Percentiles rank a stretch among this genome's conserved stretches.
These are phyloP conservation scores for Linnemannia hyalina DNA, from an alignment of 192 early-diverging fungal genomes.

Conservation along the genomic window DNA sequence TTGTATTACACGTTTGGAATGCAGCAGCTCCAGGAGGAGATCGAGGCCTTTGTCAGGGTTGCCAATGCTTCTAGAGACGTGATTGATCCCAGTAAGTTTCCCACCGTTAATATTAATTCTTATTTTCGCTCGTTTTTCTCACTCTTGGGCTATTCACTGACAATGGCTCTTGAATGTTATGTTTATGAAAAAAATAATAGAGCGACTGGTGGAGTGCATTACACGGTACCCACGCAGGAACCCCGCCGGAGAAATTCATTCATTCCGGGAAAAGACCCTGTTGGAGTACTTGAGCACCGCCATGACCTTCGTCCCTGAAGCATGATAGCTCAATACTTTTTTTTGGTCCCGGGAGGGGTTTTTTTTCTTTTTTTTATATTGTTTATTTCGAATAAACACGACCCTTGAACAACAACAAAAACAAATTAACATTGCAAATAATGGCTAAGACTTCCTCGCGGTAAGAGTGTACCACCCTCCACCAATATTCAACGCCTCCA, in stretches of 20 bases:
- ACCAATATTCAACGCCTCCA: conserved; percentile 33
- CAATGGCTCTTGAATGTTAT: background rate
- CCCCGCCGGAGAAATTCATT: conserved; percentile 31
- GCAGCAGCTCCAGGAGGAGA: conserved; percentile 27
- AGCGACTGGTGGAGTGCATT: conserved; percentile 37
- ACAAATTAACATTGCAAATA: background rate
- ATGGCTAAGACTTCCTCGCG: background rate
- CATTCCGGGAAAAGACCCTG: conserved; percentile 41
- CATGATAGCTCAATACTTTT: background rate
- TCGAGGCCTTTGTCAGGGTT: conserved; percentile 36
- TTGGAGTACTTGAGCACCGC: conserved; percentile 43
- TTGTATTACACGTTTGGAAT: conserved; percentile 53
- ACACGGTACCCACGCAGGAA: conserved; percentile 44
- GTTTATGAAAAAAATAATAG: background rate
- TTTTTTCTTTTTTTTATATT: background rate
- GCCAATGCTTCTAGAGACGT: conserved; percentile 13
- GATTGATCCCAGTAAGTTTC: conserved; percentile 34
- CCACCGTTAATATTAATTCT: background rate
- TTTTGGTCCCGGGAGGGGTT: background rate
- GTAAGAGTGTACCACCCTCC: conserved; percentile 10
- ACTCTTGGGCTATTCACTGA: background rate
- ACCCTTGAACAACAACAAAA: background rate
- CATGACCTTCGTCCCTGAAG: conserved; percentile 19
- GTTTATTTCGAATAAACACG: background rate
- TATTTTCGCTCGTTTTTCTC: background rate